Evolutionary conservation across 306 rosid genomes (phyloP).

Genomic region (Biancaea sappan): DNA sequence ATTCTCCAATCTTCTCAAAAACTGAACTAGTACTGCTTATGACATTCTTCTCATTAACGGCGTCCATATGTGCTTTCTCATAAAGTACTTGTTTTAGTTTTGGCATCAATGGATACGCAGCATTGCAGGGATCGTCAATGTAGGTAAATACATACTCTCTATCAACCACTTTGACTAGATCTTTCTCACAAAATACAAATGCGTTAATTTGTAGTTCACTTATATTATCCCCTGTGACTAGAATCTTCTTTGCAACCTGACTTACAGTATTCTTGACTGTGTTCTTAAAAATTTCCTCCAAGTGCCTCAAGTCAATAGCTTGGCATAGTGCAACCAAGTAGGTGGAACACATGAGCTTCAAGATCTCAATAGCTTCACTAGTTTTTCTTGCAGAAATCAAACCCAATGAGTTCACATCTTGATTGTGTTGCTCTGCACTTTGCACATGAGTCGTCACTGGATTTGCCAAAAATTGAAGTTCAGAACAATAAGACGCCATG

Average conservation of each 20-base stretch:
- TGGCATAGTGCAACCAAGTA: constrained; percentile 55
- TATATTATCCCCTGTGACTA: constrained; percentile 14
- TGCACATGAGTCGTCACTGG: constrained; percentile 49
- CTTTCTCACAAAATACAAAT: constrained; percentile 30
- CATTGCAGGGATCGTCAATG: constrained; percentile 50
- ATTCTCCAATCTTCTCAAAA: constrained; percentile 49
- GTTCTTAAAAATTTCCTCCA: constrained; percentile 44
- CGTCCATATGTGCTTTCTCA: constrained; percentile 42
- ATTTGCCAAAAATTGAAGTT: constrained; percentile 49
- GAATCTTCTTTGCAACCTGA: constrained; percentile 35
- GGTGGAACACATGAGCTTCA: constrained; percentile 53
- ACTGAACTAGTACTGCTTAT: constrained; percentile 13
- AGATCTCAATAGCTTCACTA: constrained; percentile 45
- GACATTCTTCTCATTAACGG: constrained; percentile 26
- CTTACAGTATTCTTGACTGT: constrained; percentile 36
- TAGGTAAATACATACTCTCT: constrained; percentile 50
- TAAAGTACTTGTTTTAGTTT: constrained; percentile 52
- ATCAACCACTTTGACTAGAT: constrained; percentile 45
- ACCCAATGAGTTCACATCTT: constrained; percentile 57
- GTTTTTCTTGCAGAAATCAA: constrained; percentile 54
- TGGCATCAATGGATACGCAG: constrained; percentile 38
- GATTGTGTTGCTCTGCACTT: constrained; percentile 56
- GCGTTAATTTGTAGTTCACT: too few species aligned
- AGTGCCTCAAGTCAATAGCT: constrained; percentile 59
- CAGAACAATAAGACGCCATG: constrained; percentile 55